A percentile compares a stretch with the other conserved stretches of the same genome.
These are phyloP conservation scores for Alternaria burnsii DNA, from an alignment of 2,329 filamentous ascomycete species.

Conservation along the genomic window DNA sequence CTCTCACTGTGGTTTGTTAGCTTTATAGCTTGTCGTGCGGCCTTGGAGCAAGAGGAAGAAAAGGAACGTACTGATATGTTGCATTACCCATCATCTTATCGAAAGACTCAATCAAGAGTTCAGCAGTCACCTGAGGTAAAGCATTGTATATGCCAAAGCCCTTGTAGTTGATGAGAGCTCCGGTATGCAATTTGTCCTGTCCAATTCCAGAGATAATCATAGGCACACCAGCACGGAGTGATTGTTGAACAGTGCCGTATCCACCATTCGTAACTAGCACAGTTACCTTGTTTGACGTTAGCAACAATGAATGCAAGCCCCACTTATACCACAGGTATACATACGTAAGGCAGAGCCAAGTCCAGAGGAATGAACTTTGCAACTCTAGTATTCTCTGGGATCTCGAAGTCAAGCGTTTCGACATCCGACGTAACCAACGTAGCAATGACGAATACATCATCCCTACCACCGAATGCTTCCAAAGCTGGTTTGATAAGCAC, in stretches of 20 bases:
- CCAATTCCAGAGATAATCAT: conserved; percentile 56
- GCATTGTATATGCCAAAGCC: conserved; percentile 19
- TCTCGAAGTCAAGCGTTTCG: conserved; percentile 14
- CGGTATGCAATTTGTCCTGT: conserved; percentile 54
- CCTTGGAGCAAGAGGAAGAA: background rate
- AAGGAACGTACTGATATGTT: conserved; percentile 3
- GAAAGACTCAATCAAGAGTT: conserved; percentile 6
- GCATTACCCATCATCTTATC: conserved; percentile 14
- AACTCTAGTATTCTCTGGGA: conserved; percentile 55
- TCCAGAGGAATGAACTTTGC: conserved; percentile 61
- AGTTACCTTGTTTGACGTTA: conserved; percentile 27
- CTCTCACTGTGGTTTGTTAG: conserved; percentile 1
- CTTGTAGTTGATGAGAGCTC: conserved; percentile 27
- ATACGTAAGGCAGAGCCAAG: conserved; percentile 47
- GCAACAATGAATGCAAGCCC: background rate
- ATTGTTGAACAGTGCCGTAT: conserved; percentile 59
- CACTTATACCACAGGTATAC: background rate
- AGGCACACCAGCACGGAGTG: conserved; percentile 57
- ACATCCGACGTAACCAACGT: conserved; percentile 42
- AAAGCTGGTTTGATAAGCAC: conserved; percentile 59
- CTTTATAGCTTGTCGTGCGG: background rate
- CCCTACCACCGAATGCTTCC: conserved; percentile 50
- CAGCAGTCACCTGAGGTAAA: background rate
- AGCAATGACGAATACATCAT: conserved; percentile 52
- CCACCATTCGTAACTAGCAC: conserved; percentile 60